Evolutionary conservation across 208 protist genomes (phyloP).

Genomic region (Crithidia mellificae): DNA sequence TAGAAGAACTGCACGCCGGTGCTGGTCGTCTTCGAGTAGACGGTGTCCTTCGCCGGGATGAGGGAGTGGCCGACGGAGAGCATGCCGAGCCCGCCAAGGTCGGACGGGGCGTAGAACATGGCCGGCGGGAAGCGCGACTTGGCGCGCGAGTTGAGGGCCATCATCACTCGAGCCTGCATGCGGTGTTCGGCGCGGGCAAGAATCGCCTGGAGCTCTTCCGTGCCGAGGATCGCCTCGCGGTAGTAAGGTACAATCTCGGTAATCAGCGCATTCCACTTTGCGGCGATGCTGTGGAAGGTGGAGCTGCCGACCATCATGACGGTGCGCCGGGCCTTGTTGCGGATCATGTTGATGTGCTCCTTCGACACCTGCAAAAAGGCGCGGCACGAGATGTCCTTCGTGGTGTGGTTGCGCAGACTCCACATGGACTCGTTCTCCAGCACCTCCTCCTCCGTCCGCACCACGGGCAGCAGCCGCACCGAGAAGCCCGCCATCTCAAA

Average conservation of each 20-base stretch:
- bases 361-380: conserved; percentile 98
- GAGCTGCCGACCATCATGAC: conserved; percentile 99
- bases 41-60: conserved; percentile 99
- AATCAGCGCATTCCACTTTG: conserved; percentile 99
- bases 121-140: conserved; percentile 99
- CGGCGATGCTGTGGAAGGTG: conserved; percentile 99
- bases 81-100: conserved; percentile 99
- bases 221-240: conserved; percentile 98
- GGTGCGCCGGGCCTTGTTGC: conserved; percentile 98
- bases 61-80: conserved; percentile 99
- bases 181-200: conserved; percentile 99
- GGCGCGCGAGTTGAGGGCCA: conserved; percentile 99
- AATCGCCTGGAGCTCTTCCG: conserved; percentile 98
- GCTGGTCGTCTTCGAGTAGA: conserved; percentile 98
- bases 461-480: conserved; percentile 92
- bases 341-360: conserved; percentile 95
- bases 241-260: conserved; percentile 99
- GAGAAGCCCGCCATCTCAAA: conserved; percentile 99
- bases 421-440: conserved; percentile 98
- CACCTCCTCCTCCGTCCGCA: conserved; percentile 90
- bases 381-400: conserved; percentile 98
- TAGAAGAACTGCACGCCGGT: conserved; percentile 99
- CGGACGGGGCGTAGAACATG: conserved; percentile 99
- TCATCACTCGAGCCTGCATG: conserved; percentile 99
- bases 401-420: conserved; percentile 98